Percentiles rank a stretch among this genome's conserved stretches.
Conservation (phyloP, 768 basidiomycete genomes). For the Asterophora parasitica region DNA sequence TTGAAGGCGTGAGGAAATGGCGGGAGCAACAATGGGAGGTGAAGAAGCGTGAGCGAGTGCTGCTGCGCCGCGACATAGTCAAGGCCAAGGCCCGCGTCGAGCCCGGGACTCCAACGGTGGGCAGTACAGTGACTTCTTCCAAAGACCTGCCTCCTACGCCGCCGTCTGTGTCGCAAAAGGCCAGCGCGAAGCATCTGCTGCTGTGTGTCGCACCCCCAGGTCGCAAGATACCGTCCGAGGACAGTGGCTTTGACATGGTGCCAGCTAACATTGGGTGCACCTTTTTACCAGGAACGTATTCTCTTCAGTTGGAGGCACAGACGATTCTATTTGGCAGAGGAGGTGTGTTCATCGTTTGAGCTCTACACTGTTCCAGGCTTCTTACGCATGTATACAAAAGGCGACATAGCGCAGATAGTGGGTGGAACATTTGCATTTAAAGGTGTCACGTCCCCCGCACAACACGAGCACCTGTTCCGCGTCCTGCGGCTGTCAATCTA, state of each 20-base stretch:
- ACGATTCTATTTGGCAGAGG: slow-evolving; percentile 13
- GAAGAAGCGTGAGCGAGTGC: slow-evolving; percentile 18
- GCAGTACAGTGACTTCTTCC: slow-evolving; percentile 12
- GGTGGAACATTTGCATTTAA: slow-evolving; percentile 60
- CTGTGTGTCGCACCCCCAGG: slow-evolving; percentile 44
- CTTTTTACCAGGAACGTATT: slow-evolving; percentile 38
- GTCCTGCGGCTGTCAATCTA: slow-evolving; percentile 51
- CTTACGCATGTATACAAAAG: slow-evolving; percentile 6
- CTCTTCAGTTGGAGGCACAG: slow-evolving; percentile 26
- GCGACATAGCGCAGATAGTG: slow-evolving; percentile 35
- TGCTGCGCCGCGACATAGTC: slow-evolving; percentile 12
- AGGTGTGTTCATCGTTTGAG: not conserved
- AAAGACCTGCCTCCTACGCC: slow-evolving; percentile 19
- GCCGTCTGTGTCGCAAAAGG: slow-evolving; percentile 21
- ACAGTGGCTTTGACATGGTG: slow-evolving; percentile 36
- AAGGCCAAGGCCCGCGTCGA: slow-evolving; percentile 9
- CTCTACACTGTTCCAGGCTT: too few species aligned
- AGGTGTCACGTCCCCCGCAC: slow-evolving; percentile 36
- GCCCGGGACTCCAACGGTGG: slow-evolving; percentile 12
- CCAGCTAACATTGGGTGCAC: slow-evolving; percentile 37
- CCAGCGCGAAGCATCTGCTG: slow-evolving; percentile 39
- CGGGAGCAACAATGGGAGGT: slow-evolving; percentile 21
- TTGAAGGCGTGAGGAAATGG: slow-evolving; percentile 36
- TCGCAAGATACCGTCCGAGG: slow-evolving; percentile 27
- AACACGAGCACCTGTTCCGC: slow-evolving; percentile 40